A percentile compares a stretch with the other conserved stretches of the same genome.
Conservation (phyloP, 345 rosid species). For the Euphorbia pulcherrima region DNA sequence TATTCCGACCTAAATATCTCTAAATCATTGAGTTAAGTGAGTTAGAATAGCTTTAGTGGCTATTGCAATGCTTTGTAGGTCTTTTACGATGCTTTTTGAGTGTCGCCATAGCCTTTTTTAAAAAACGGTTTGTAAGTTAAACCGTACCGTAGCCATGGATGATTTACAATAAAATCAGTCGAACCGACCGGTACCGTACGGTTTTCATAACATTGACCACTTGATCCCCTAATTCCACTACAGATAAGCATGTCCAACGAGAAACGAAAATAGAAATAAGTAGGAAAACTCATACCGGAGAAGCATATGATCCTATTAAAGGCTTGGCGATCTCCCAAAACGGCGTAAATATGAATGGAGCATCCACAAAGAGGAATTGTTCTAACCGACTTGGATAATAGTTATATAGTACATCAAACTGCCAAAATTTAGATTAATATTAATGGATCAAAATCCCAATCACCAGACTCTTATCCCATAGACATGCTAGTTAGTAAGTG, state of each 20-base stretch:
- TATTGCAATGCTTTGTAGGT: too few relatives aligned
- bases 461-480: not conserved
- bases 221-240: too few relatives aligned
- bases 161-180: too few relatives aligned
- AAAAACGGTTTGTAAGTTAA: too few relatives aligned
- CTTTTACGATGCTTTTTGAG: too few relatives aligned
- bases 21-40: too few relatives aligned
- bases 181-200: too few relatives aligned
- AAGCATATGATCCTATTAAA: constrained; percentile 61
- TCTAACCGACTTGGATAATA: constrained; percentile 86
- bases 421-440: constrained; percentile 23
- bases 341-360: constrained; percentile 80
- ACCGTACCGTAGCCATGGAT: too few relatives aligned
- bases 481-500: not conserved
- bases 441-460: constrained; percentile 10
- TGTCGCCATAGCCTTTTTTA: too few relatives aligned
- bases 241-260: constrained; percentile 6
- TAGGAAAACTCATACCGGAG: constrained; percentile 52
- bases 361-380: constrained; percentile 84
- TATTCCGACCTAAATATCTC: too few relatives aligned
- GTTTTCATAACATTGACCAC: too few relatives aligned
- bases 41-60: too few relatives aligned
- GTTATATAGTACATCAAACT: constrained; percentile 85
- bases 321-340: constrained; percentile 84
- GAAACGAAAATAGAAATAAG: not conserved